These are phyloP conservation scores for Aphanomyces astaci DNA, from an alignment of 352 stramenopile species.

Conservation along the genomic window DNA sequence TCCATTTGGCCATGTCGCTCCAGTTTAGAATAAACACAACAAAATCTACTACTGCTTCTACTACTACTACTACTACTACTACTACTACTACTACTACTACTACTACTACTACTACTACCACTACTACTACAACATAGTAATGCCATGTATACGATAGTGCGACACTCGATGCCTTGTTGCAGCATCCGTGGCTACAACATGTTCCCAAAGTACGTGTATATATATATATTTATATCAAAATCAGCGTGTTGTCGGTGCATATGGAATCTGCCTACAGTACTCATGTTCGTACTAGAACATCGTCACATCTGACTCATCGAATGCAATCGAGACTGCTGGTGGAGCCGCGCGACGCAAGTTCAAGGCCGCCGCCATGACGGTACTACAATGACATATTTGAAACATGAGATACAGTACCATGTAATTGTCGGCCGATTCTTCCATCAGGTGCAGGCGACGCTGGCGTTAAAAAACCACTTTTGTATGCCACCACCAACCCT, in stretches of 20 bases:
- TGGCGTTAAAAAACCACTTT: background rate
- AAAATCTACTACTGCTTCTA: too few species aligned
- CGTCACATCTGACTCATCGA: background rate
- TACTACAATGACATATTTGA: too few species aligned
- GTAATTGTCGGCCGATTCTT: background rate
- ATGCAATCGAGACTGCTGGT: too few species aligned
- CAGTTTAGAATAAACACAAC: too few species aligned
- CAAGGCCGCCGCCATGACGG: background rate
- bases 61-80: too few species aligned
- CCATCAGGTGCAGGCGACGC: background rate
- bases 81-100: too few species aligned
- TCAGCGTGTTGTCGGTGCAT: too few species aligned
- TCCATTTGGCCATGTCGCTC: too few species aligned
- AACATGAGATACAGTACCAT: too few species aligned
- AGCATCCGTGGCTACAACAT: constrained; percentile 2
- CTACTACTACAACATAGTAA: too few species aligned
- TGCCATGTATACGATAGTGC: too few species aligned
- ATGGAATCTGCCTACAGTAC: background rate
- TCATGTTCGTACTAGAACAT: background rate
- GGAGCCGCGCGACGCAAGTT: background rate
- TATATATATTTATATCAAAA: background rate
- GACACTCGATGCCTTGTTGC: background rate
- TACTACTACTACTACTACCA: too few species aligned
- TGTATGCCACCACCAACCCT: background rate
- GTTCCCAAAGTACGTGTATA: background rate